Base-by-base conservation (phyloP, 345 rosid genomes). In the Adansonia digitata region DNA sequence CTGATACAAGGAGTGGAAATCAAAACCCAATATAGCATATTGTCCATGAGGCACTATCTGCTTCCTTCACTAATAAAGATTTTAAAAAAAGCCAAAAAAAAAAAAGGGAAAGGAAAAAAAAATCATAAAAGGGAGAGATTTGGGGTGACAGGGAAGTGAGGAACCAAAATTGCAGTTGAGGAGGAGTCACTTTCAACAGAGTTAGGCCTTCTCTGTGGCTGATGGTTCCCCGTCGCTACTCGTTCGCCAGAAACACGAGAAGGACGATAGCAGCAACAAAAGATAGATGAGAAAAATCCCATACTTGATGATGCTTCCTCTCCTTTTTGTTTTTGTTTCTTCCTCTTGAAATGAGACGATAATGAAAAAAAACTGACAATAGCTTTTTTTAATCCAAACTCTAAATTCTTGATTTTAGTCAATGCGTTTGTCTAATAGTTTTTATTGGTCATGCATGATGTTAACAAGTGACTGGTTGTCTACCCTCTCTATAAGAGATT, bases 221-320 rank as follows among this genome's bases (percentile, higher is more conserved):
- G 65, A 61, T 0, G n/a, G 15, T 15, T 48, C 20, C n/a, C 52
- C 7, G 52, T 48, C 15, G 20, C 52, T 15, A 3, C 55, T 15
- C 8, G 20, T 49, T 49, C 20, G 53, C 20, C 53, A 13, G 53
- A 48, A 15, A 48, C 49, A 6, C 42, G 72, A 73, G 52, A 9
- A 22, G 53, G 77, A 15, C 52, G 39, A 20, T 9, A n/a, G 39
- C 65, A 66, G 72, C 81, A 81, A 82, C 83, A 75, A 31, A 79
- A 75, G 29, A 84, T n/a, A 49, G 76, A 81, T 37, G 83, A 79
- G 52, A 46, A 14, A 2, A 14, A 46, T 46, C 52, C 52, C 52
- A 46, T 46, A n/a, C 52, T 46, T 13, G n/a, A 46, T 46, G 52
- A 46, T 46, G 52, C n/a, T 14, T 14, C n/a, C 52, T 12, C 5